A percentile compares a stretch with the other conserved stretches of the same genome.
Conservation (phyloP, 371 early-diverging fungal genomes). For the Mortierella sp. region DNA sequence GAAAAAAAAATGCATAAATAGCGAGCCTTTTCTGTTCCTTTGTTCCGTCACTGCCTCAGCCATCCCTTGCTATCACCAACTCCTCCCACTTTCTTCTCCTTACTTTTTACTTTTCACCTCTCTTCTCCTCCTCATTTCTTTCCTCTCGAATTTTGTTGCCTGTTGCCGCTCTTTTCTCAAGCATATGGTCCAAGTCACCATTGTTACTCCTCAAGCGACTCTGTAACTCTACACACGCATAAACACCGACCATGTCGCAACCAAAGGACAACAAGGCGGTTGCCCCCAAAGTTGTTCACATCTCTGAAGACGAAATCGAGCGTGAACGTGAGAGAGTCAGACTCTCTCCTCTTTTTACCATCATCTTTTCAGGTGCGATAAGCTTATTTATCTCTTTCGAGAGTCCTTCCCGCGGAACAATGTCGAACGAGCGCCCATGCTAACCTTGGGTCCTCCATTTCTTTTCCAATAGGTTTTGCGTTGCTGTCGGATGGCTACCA, state of each 20-base stretch:
- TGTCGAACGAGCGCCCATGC: background rate
- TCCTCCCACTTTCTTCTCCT: background rate
- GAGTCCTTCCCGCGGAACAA: background rate
- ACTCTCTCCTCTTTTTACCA: constrained; percentile 25
- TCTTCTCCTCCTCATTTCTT: background rate
- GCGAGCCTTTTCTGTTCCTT: background rate
- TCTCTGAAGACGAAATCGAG: constrained; percentile 12
- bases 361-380: constrained; percentile 33
- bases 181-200: background rate
- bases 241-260: background rate
- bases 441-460: background rate
- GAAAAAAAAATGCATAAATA: background rate
- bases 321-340: constrained; percentile 15
- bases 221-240: background rate
- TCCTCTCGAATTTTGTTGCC: background rate
- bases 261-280: background rate
- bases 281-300: background rate
- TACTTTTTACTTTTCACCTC: background rate
- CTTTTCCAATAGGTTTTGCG: constrained; percentile 25
- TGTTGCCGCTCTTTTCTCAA: background rate
- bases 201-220: background rate
- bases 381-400: too few species aligned
- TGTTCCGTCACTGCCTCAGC: background rate
- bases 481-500: constrained; percentile 54
- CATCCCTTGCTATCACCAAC: background rate